Base-by-base conservation (phyloP, 345 rosid species). In the Rhodomyrtus tomentosa region DNA sequence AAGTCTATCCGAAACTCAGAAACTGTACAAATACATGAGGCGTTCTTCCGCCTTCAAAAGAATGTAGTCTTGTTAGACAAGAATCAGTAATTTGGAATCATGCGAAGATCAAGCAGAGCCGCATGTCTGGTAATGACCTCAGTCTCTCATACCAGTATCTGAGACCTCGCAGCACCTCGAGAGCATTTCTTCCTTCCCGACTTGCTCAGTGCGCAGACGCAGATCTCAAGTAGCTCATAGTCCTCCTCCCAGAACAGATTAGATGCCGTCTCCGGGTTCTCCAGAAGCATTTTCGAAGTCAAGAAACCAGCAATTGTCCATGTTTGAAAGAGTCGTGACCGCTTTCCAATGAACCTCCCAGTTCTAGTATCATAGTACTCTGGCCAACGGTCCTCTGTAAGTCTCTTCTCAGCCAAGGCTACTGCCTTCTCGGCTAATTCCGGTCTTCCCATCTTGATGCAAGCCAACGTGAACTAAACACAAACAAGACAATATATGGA, bases 251-350 rank as follows among this genome's bases (percentile, higher is more conserved):
- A 94, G 87, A 94, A 93, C 40, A 97, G 90, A 83, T 91, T 54
- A 5, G 98, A 91, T 27, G 99, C 99, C 94, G 89, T 88, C 86
- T 94, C 92, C 10, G 95, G 98, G 55, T 92, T 97, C 86, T 95
- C 96, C 86, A 94, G 54, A 25, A 97, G 94, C 88, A 94, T 89
- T 86, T 90, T 97, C 0, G 98, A 95, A 18, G 98, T 92, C 84
- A 97, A 87, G 92, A 92, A 94, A 68, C 98, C 99, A 7, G 99
- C 96, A 81, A 94, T 89, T 0, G 98, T 95, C 99, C 99, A 97
- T 48, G 99, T 97, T 82, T 95, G 98, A 86, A 90, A 93, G 54
- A 94, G 92, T 24, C 98, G 92, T 22, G 98, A 90, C 88, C 94
- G 98, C 88, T 97, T 97, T 79, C 99, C 99, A 2, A 94, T 95